Conservation (phyloP, 179 eudicot species). For the Amaranthus tricolor region DNA sequence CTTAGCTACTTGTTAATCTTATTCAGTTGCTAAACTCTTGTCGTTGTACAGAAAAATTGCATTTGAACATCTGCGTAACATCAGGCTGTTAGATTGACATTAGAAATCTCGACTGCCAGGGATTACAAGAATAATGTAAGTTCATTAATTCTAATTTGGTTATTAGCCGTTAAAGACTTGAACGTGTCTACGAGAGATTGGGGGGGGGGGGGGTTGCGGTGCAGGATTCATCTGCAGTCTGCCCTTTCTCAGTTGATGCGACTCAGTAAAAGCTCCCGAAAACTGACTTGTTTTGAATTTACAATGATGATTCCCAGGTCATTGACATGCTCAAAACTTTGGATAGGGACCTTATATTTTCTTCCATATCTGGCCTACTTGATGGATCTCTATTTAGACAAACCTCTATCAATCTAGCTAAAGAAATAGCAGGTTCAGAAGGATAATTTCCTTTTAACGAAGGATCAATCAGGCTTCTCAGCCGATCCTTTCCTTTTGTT, state of each 20-base stretch:
- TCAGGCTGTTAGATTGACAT: neutral
- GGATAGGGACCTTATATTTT: slow-evolving; percentile 54
- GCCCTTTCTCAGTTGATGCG: neutral
- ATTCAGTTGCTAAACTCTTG: neutral
- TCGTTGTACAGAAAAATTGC: slow-evolving; percentile 11
- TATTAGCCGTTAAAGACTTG: neutral
- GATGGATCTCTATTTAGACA: slow-evolving; percentile 58
- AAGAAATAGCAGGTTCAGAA: slow-evolving; percentile 40
- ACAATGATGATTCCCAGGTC: slow-evolving; percentile 49
- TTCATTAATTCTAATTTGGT: slow-evolving; percentile 3
- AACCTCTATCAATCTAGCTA: slow-evolving; percentile 42
- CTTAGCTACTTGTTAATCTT: neutral
- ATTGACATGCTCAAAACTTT: slow-evolving; percentile 44
- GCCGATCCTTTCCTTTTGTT: slow-evolving; percentile 35
- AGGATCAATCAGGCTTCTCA: slow-evolving; percentile 54
- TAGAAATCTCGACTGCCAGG: neutral
- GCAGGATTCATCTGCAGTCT: neutral
- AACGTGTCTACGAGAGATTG: neutral
- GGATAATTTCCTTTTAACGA: slow-evolving; percentile 62
- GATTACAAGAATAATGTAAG: slow-evolving; percentile 1
- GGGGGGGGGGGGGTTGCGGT: neutral
- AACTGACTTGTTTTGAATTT: slow-evolving; percentile 22
- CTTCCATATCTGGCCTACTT: slow-evolving; percentile 68
- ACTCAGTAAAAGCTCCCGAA: slow-evolving; percentile 3
- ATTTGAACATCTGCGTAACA: slow-evolving; percentile 8